Evolutionary conservation across 345 rosid species (phyloP).

Genomic region (Pugionium dolabratum): DNA sequence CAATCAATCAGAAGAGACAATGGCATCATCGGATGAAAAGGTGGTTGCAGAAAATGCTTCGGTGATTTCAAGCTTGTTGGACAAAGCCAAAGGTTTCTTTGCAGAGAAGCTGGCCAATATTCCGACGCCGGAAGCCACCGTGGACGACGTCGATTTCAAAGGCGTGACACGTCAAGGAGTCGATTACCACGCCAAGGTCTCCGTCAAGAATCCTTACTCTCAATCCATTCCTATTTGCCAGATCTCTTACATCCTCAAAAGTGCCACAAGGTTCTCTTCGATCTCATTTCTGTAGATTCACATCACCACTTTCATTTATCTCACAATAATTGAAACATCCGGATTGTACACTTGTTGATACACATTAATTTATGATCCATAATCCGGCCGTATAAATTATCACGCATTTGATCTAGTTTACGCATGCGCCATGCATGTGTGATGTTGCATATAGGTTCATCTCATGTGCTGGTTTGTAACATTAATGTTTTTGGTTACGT

Average conservation of each 20-base stretch:
- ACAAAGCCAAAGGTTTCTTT: slow-evolving; percentile 74
- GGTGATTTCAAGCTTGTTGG: slow-evolving; percentile 44
- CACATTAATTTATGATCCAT: no score
- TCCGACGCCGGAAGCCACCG: slow-evolving; percentile 72
- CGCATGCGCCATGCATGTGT: no score
- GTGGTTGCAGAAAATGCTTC: slow-evolving; percentile 35
- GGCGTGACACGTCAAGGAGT: slow-evolving; percentile 54
- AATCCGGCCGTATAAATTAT: no score
- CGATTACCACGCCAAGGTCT: slow-evolving; percentile 67
- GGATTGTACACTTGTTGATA: not conserved
- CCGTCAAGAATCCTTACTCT: slow-evolving; percentile 71
- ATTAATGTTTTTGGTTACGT: not conserved
- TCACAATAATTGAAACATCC: no score
- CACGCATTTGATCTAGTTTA: no score
- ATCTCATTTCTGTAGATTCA: no score
- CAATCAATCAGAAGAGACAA: slow-evolving; percentile 11
- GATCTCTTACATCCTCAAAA: slow-evolving; percentile 73
- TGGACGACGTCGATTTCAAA: slow-evolving; percentile 63
- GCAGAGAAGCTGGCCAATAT: slow-evolving; percentile 67
- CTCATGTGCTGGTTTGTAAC: not conserved
- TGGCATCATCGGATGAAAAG: slow-evolving; percentile 36
- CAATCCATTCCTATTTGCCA: slow-evolving; percentile 77
- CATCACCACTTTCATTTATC: no score
- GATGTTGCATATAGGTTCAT: not conserved
- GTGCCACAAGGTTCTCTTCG: slow-evolving; percentile 55